Percentiles rank a stretch among this genome's conserved stretches.
Conservation (phyloP, 169 alveolate species). For the Plasmodium vivax region DNA sequence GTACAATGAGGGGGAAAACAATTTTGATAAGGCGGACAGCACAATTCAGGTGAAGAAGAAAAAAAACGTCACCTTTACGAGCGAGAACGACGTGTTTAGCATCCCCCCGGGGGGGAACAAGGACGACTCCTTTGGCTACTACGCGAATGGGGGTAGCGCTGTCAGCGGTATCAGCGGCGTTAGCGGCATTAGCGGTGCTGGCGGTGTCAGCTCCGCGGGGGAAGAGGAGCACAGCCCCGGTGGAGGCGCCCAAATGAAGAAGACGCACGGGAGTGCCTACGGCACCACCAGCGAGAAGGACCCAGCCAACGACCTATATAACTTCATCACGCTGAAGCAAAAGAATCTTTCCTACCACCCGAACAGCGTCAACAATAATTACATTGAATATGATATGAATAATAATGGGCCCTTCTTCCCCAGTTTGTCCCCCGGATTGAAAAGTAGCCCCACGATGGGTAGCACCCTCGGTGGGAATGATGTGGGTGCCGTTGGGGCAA, state of each 20-base stretch:
- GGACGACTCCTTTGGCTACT: not conserved
- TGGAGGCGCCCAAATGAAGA: not conserved
- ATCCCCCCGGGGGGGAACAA: slow-evolving; percentile 1
- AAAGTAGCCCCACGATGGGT: not conserved
- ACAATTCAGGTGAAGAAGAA: not conserved
- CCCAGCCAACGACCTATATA: not conserved
- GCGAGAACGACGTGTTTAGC: slow-evolving; percentile 18
- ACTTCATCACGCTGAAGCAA: slow-evolving; percentile 13
- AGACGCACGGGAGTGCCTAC: not conserved
- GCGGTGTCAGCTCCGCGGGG: not conserved
- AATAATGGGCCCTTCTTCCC: not conserved
- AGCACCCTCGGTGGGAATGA: not conserved
- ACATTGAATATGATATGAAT: slow-evolving; percentile 48
- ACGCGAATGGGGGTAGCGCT: not conserved
- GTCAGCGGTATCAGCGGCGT: too few species aligned
- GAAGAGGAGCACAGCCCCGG: not conserved
- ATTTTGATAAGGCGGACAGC: not conserved
- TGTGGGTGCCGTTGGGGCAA: not conserved
- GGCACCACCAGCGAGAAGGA: not conserved
- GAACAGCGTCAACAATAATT: slow-evolving; percentile 28
- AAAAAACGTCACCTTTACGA: slow-evolving; percentile 31
- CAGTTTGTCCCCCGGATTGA: not conserved
- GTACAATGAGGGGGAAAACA: not conserved
- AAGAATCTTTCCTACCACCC: not conserved
- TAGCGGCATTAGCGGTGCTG: not conserved